phyloP scores from a whole-genome alignment of 345 rosid species.

The Euclidium syriacum region DNA sequence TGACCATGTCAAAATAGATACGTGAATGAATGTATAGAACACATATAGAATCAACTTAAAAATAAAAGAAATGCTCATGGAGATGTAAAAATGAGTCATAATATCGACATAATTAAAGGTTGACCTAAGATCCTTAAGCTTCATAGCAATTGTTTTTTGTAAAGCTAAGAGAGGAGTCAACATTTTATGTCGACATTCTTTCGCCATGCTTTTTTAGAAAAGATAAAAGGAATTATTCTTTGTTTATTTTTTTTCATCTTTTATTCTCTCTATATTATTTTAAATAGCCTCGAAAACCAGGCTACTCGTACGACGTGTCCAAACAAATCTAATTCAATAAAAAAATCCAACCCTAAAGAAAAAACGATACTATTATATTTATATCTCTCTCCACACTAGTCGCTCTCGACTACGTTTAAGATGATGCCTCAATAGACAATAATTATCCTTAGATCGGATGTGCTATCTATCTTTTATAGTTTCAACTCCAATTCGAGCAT shows the following conservation, averaged over 20 bases:
- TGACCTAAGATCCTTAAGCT: slow-evolving; percentile 20
- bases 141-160: slow-evolving; percentile 6
- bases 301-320: slow-evolving; percentile 20
- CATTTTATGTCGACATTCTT: slow-evolving; percentile 35
- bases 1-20: neutral
- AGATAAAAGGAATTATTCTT: slow-evolving; percentile 1
- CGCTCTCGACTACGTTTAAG: slow-evolving; percentile 23
- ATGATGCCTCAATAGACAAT: no score
- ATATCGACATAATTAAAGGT: slow-evolving; percentile 26
- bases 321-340: neutral
- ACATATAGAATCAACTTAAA: neutral
- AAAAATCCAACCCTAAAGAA: neutral
- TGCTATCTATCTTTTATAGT: no score
- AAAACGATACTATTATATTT: neutral
- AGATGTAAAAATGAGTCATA: slow-evolving; percentile 6
- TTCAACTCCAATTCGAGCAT: no score
- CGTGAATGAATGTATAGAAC: neutral
- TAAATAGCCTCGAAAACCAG: neutral
- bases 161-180: slow-evolving; percentile 16
- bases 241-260: neutral
- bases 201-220: slow-evolving; percentile 11
- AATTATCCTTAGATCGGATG: no score
- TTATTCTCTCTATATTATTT: neutral
- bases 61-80: neutral
- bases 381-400: neutral